These are phyloP conservation scores for Glycine soja DNA, from an alignment of 306 rosid genomes.

Conservation along the genomic window DNA sequence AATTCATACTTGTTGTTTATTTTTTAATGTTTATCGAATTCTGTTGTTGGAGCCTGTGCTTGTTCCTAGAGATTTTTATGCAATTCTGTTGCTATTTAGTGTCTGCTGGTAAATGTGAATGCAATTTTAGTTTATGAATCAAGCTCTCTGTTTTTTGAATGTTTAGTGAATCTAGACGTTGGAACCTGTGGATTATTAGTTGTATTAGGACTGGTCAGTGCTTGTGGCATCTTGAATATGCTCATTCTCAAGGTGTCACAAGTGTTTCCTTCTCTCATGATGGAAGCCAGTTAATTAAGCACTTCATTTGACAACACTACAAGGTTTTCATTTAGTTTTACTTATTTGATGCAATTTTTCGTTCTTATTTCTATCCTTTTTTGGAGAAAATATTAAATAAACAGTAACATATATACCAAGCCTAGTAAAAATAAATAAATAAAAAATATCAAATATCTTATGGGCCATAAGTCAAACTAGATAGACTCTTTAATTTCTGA, in stretches of 20 bases:
- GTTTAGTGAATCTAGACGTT: too few species aligned
- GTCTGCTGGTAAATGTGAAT: background rate
- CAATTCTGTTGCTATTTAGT: background rate
- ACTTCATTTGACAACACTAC: conserved; percentile 98
- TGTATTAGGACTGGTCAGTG: conserved; percentile 98
- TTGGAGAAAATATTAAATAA: too few species aligned
- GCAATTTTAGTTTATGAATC: background rate
- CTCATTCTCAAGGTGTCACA: conserved; percentile 96
- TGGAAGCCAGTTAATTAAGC: conserved; percentile 95
- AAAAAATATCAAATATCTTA: too few species aligned
- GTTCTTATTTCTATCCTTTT: too few species aligned
- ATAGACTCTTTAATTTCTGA: too few species aligned
- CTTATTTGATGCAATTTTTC: background rate
- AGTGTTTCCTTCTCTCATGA: conserved; percentile 95
- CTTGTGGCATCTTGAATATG: conserved; percentile 97
- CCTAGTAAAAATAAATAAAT: too few species aligned
- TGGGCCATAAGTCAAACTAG: too few species aligned
- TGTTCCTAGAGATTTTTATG: background rate
- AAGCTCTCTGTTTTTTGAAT: too few species aligned
- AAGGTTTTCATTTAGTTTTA: conserved; percentile 62
- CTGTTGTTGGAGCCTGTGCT: background rate
- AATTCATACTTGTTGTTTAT: conserved; percentile 8
- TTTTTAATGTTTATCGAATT: background rate
- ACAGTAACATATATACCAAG: too few species aligned
- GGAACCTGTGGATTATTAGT: too few species aligned